phyloP scores from a whole-genome alignment of 163 green algal genomes.

The Scenedesmus sp. region DNA sequence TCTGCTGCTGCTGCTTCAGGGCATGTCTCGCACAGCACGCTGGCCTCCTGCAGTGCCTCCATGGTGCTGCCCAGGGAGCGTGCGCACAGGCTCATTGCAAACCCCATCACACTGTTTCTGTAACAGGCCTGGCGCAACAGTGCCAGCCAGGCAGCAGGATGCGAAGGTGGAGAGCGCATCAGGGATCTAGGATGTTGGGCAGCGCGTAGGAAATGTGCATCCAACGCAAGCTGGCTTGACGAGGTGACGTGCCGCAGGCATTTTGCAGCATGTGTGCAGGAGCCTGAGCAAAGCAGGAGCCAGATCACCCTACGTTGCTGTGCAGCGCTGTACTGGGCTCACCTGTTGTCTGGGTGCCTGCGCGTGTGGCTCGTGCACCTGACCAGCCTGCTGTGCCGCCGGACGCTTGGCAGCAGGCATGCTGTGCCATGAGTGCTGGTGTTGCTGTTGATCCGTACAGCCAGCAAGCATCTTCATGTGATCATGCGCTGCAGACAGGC shows the following conservation, averaged over 20 bases:
- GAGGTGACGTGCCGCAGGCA: too few species aligned
- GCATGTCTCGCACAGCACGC: not conserved
- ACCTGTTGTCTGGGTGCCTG: not conserved
- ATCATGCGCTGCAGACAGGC: not conserved
- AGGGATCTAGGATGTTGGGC: not conserved
- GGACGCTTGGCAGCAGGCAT: not conserved
- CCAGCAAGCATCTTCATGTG: not conserved
- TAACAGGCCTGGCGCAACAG: not conserved
- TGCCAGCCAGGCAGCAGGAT: not conserved
- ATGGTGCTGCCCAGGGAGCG: not conserved
- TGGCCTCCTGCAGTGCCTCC: not conserved
- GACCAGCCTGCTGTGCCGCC: not conserved
- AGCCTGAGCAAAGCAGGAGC: not conserved
- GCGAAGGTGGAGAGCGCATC: too few species aligned
- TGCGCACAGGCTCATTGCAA: not conserved
- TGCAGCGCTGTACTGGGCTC: not conserved
- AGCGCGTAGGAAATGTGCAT: too few species aligned
- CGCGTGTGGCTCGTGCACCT: not conserved
- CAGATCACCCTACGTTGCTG: not conserved
- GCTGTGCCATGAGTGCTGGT: not conserved
- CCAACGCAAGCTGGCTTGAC: too few species aligned
- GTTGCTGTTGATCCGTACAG: not conserved
- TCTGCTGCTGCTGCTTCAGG: not conserved
- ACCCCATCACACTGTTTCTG: not conserved
- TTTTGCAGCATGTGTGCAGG: too few species aligned